A percentile compares a stretch with the other conserved stretches of the same genome.
These are phyloP conservation scores for Scenedesmus sp. DNA, from an alignment of 163 green algal genomes.

Conservation along the genomic window DNA sequence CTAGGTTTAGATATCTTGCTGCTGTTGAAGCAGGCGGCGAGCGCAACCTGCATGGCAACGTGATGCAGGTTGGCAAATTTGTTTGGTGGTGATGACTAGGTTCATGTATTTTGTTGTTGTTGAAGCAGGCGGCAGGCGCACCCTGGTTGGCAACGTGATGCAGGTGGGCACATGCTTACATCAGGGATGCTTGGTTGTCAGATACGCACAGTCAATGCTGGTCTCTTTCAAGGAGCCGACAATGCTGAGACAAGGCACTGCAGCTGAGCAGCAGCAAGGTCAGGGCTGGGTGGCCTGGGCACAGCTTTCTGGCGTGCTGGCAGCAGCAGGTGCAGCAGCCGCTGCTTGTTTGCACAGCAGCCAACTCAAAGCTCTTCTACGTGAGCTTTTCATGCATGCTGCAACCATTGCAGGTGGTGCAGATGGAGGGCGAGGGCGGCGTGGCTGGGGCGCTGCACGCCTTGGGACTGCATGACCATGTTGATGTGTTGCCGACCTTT, in stretches of 20 bases:
- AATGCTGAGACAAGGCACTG: too few species aligned
- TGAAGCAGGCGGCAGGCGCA: background rate
- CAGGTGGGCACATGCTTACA: too few species aligned
- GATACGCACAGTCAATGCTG: too few species aligned
- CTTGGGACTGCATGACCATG: constrained; percentile 32
- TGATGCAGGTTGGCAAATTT: constrained; percentile 57
- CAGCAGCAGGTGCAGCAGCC: background rate
- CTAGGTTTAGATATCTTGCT: background rate
- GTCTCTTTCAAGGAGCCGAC: too few species aligned
- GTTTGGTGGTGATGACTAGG: background rate
- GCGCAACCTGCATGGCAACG: constrained; percentile 67
- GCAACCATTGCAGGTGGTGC: background rate
- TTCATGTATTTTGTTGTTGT: background rate
- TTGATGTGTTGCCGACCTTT: background rate
- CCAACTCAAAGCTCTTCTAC: too few species aligned
- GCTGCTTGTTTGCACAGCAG: too few species aligned
- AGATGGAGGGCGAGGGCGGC: constrained; percentile 64
- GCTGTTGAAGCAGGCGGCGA: constrained; percentile 15
- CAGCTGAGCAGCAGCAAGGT: too few species aligned
- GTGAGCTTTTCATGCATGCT: background rate
- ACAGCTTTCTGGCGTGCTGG: too few species aligned
- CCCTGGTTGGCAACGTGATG: too few species aligned
- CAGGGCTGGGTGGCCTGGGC: too few species aligned
- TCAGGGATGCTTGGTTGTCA: too few species aligned
- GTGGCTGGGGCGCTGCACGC: constrained; percentile 70